Conservation (phyloP, 768 basidiomycete genomes). For the Tulasnella sp. region DNA sequence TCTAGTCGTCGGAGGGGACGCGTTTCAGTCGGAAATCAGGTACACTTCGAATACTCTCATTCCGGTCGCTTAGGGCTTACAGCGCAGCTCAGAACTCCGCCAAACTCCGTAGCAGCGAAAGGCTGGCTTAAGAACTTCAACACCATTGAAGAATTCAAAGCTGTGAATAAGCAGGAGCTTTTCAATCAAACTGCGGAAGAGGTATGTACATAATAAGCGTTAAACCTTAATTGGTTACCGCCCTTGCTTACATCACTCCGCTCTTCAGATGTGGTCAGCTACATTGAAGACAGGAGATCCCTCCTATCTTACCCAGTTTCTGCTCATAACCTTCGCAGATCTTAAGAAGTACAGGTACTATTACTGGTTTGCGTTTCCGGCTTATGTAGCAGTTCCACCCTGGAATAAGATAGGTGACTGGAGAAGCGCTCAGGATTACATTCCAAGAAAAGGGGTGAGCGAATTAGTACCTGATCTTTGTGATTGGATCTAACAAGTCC, state of each 20-base stretch:
- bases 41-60: slow-evolving; percentile 24
- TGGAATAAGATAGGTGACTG: slow-evolving; percentile 70
- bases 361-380: slow-evolving; percentile 98
- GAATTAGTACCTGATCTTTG: neutral
- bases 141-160: slow-evolving; percentile 91
- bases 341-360: slow-evolving; percentile 97
- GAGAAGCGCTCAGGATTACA: slow-evolving; percentile 34
- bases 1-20: slow-evolving; percentile 49
- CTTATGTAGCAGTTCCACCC: slow-evolving; percentile 74
- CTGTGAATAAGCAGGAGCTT: slow-evolving; percentile 73
- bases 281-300: slow-evolving; percentile 41
- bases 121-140: slow-evolving; percentile 91
- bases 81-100: slow-evolving; percentile 25
- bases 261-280: slow-evolving; percentile 53
- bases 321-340: slow-evolving; percentile 89
- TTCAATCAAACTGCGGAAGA: slow-evolving; percentile 61
- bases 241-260: neutral
- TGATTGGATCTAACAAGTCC: neutral
- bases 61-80: neutral
- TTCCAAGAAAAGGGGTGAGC: slow-evolving; percentile 34
- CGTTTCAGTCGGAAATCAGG: slow-evolving; percentile 41
- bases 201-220: slow-evolving; percentile 30
- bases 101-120: slow-evolving; percentile 37
- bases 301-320: slow-evolving; percentile 55
- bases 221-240: neutral